Percentiles rank a stretch among this genome's conserved stretches.
These are phyloP conservation scores for Ceratocystis eucalypticola DNA, from an alignment of 2,329 filamentous ascomycete species.

Conservation along the genomic window DNA sequence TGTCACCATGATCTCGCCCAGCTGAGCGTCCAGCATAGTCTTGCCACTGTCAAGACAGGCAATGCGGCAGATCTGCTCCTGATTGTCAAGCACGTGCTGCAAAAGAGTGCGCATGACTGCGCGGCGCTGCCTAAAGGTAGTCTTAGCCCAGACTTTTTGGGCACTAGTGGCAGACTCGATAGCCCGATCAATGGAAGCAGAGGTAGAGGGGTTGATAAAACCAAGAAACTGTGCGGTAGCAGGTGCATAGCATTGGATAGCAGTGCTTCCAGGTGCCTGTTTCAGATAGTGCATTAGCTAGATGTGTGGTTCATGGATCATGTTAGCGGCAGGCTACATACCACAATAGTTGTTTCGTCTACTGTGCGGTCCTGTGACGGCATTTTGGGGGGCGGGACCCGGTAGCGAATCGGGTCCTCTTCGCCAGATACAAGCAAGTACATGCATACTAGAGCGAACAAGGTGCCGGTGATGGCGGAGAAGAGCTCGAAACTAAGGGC, in stretches of 20 bases:
- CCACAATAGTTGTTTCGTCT: slow-evolving; percentile 47
- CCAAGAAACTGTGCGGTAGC: slow-evolving; percentile 79
- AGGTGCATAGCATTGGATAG: slow-evolving; percentile 76
- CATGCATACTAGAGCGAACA: slow-evolving; percentile 26
- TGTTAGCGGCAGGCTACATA: slow-evolving; percentile 22
- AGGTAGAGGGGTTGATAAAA: slow-evolving; percentile 60
- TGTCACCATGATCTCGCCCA: slow-evolving; percentile 91
- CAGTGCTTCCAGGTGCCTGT: slow-evolving; percentile 47
- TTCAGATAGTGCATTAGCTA: not conserved
- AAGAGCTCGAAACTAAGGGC: slow-evolving; percentile 23
- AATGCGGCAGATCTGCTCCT: slow-evolving; percentile 70
- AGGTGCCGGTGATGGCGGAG: slow-evolving; percentile 25
- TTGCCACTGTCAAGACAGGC: slow-evolving; percentile 92
- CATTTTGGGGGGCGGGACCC: slow-evolving; percentile 47
- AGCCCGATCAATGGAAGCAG: slow-evolving; percentile 63
- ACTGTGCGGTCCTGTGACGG: slow-evolving; percentile 45
- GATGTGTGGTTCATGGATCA: not conserved
- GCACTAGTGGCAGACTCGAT: slow-evolving; percentile 61
- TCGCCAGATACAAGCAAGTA: slow-evolving; percentile 24
- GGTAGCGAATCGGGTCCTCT: slow-evolving; percentile 41
- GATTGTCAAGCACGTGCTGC: slow-evolving; percentile 73
- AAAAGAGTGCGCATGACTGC: slow-evolving; percentile 70
- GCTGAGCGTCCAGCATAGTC: slow-evolving; percentile 83
- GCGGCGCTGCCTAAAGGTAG: slow-evolving; percentile 62
- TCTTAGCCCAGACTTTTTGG: slow-evolving; percentile 63